phyloP scores from a whole-genome alignment of 164 flowering plant genomes.

The Vitis cinerea region DNA sequence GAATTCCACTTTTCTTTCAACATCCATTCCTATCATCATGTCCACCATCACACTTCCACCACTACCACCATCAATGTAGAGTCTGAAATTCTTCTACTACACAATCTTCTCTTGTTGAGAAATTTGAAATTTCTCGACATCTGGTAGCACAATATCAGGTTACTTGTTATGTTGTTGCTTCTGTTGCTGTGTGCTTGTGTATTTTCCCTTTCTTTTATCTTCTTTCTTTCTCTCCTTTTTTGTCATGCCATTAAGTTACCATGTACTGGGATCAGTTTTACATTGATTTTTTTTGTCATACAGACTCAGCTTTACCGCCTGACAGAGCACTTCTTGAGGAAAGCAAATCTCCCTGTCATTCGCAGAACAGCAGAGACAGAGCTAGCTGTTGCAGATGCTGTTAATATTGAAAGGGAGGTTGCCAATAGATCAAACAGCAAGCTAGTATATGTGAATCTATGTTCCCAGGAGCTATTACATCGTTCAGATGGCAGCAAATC shows the following conservation, averaged over 20 bases:
- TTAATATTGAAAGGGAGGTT: slow-evolving; percentile 78
- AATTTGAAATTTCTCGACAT: not conserved
- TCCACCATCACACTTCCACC: not conserved
- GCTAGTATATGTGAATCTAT: slow-evolving; percentile 78
- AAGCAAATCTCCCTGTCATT: slow-evolving; percentile 59
- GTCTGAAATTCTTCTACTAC: not conserved
- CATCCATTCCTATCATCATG: not conserved
- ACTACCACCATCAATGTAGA: too few relatives aligned
- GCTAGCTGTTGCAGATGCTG: slow-evolving; percentile 93
- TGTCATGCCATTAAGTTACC: not conserved
- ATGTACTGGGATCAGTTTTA: not conserved
- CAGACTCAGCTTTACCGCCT: slow-evolving; percentile 92
- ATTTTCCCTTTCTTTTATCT: too few relatives aligned
- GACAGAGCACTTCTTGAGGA: slow-evolving; percentile 71
- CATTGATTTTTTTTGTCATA: slow-evolving; percentile 8
- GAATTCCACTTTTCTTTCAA: not conserved
- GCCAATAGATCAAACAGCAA: slow-evolving; percentile 83
- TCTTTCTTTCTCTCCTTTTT: not conserved
- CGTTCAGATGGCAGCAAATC: slow-evolving; percentile 29
- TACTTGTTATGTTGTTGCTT: too few relatives aligned
- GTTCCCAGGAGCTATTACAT: slow-evolving; percentile 72
- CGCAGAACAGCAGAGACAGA: slow-evolving; percentile 80
- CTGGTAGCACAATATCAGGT: not conserved
- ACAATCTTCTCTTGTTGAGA: not conserved
- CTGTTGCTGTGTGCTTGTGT: too few relatives aligned